Evolutionary conservation across 495 filamentous ascomycete species (phyloP), one percentile per base, ranked within the genome.

Genomic region (Hypoxylon lenormandii): DNA sequence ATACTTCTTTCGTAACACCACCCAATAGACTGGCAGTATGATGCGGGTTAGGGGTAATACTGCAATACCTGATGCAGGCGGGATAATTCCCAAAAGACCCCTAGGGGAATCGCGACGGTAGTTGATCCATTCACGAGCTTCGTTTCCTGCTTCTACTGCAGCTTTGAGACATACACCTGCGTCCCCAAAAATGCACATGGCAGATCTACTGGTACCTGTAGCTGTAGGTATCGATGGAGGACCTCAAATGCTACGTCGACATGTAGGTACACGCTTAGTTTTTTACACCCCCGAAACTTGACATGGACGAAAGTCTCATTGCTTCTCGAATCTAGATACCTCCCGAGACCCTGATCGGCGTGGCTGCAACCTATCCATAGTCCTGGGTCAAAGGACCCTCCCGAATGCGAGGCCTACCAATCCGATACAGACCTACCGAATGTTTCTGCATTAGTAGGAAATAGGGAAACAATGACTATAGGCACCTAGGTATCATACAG

Each of bases 301-400:
- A n/a, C n/a, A n/a, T n/a, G n/a, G n/a, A n/a, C n/a, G n/a, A n/a
- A n/a, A n/a, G n/a, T n/a, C n/a, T n/a, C n/a, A n/a, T n/a, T n/a
- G n/a, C 33, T 19, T 56, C 19, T 55, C 46, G 52, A 66, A 66
- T 66, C 53, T 71, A 58, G 62, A 66, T 71, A 66, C 51, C 23
- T 66, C 52, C 62, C 30, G 15, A 46, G 33, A 38, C 46, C 47
- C 57, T 64, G 69, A 72, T 72, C 69, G 53, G 48, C 64, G 59
- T 72, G 69, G 69, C 69, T 71, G 69, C 69, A 72, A 71, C 69
- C 69, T 13, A 60, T 64, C 64, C 69, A 61, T 18, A 46, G 59
- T 57, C 54, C 53, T 56, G 69, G 69, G 69, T 64, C 64, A 38
- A n/a, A 46, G 16, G 43, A 18, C 46, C 38, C 38, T 42, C 15